Evolutionary conservation across 2,329 filamentous ascomycete genomes (phyloP).

Genomic region (Hysterium pulicare): DNA sequence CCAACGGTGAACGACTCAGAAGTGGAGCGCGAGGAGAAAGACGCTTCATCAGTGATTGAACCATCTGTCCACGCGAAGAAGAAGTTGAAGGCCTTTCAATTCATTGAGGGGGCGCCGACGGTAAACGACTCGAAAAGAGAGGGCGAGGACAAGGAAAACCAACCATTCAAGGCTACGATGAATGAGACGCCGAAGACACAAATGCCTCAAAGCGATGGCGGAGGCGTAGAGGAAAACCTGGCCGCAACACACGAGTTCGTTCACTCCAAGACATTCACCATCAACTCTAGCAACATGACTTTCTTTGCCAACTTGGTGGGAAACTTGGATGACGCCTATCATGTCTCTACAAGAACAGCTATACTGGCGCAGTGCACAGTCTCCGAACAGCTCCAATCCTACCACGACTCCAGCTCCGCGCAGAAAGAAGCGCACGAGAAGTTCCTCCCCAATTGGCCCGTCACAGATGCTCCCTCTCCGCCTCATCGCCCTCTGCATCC

Average conservation of each 20-base stretch:
- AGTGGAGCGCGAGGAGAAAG: too few species aligned
- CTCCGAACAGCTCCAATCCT: constrained; percentile 40
- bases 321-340: constrained; percentile 55
- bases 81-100: constrained; percentile 56
- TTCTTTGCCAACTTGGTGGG: constrained; percentile 60
- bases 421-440: constrained; percentile 44
- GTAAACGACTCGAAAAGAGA: constrained; percentile 26
- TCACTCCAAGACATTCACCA: constrained; percentile 26
- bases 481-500: too few species aligned
- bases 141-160: constrained; percentile 49
- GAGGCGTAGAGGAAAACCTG: constrained; percentile 12
- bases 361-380: constrained; percentile 51
- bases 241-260: constrained; percentile 25
- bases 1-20: too few species aligned
- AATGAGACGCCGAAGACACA: constrained; percentile 19
- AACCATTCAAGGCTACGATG: constrained; percentile 9
- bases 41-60: too few species aligned
- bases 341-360: constrained; percentile 60
- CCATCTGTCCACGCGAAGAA: constrained; percentile 52
- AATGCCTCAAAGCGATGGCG: background rate
- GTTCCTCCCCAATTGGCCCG: constrained; percentile 43
- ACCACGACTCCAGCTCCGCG: constrained; percentile 40
- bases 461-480: too few species aligned
- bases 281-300: constrained; percentile 59
- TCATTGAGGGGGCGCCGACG: constrained; percentile 38